These are phyloP conservation scores for Ophiorrhiza pumila DNA, from an alignment of 257 asterid species.

Conservation along the genomic window DNA sequence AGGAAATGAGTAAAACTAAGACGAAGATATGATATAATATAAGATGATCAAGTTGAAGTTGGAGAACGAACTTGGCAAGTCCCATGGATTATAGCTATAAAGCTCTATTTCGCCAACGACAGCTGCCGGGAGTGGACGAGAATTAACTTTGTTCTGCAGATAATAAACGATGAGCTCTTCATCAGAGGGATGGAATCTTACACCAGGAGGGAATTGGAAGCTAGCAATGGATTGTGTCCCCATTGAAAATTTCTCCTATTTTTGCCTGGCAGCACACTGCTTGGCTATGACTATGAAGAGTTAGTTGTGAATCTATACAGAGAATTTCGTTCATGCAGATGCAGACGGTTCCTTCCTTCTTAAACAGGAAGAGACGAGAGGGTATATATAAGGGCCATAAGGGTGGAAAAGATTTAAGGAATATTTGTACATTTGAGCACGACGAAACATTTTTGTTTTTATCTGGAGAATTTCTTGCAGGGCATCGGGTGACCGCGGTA, in stretches of 20 bases:
- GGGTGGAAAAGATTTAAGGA: not conserved
- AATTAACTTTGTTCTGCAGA: constrained; percentile 47
- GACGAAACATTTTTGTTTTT: constrained; percentile 8
- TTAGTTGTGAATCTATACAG: not conserved
- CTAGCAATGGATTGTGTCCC: constrained; percentile 15
- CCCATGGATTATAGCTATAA: constrained; percentile 61
- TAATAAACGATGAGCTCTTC: constrained; percentile 53
- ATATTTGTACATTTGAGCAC: not conserved
- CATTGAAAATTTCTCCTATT: constrained; percentile 6
- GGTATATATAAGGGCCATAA: not conserved
- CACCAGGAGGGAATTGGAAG: constrained; percentile 55
- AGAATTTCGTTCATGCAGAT: constrained; percentile 16
- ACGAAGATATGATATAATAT: too few species aligned
- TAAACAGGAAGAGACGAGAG: constrained; percentile 1
- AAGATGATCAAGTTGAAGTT: too few species aligned
- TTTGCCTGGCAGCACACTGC: not conserved
- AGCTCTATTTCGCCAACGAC: constrained; percentile 55
- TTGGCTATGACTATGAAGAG: not conserved
- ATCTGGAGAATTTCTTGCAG: not conserved
- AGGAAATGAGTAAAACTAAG: not conserved
- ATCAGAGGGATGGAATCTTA: constrained; percentile 65
- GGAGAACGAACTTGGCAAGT: constrained; percentile 51
- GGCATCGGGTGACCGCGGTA: not conserved
- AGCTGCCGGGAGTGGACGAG: constrained; percentile 42
- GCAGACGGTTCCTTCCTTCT: constrained; percentile 7